Evolutionary conservation across 768 basidiomycete genomes (phyloP).

Genomic region (Collybiopsis confluens): DNA sequence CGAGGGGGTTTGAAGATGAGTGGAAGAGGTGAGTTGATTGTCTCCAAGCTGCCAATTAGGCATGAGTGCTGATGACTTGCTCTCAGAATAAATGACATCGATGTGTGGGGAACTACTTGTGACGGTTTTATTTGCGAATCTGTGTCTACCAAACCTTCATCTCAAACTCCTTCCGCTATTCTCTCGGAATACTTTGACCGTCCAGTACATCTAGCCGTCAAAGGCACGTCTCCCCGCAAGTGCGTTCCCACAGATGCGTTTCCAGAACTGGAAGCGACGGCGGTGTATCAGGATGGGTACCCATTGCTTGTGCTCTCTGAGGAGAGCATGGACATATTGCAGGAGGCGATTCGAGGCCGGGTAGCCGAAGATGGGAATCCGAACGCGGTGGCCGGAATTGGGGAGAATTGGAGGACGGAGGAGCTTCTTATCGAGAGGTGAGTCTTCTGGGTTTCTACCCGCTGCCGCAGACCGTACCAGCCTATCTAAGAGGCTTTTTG

Average conservation of each 20-base stretch:
- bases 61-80: no score
- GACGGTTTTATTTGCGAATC: constrained; percentile 68
- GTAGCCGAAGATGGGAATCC: constrained; percentile 41
- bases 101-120: constrained; percentile 42
- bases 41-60: no score
- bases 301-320: constrained; percentile 65
- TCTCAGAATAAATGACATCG: constrained; percentile 48
- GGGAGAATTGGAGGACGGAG: constrained; percentile 48
- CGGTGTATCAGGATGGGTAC: constrained; percentile 67
- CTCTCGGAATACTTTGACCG: constrained; percentile 60
- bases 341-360: constrained; percentile 47
- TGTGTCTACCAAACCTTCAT: constrained; percentile 18
- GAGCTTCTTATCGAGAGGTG: constrained; percentile 58
- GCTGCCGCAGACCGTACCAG: neutral
- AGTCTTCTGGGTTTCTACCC: constrained; percentile 11
- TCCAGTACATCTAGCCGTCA: constrained; percentile 60
- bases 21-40: constrained; percentile 68
- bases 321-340: constrained; percentile 55
- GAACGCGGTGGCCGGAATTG: constrained; percentile 41
- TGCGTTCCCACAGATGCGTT: constrained; percentile 49
- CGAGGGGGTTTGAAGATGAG: constrained; percentile 32
- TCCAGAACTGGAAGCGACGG: constrained; percentile 52
- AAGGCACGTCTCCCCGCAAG: constrained; percentile 53
- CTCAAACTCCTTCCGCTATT: constrained; percentile 43
- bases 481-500: neutral